Evolutionary conservation across 306 rosid species (phyloP).

Genomic region (Vicia villosa): DNA sequence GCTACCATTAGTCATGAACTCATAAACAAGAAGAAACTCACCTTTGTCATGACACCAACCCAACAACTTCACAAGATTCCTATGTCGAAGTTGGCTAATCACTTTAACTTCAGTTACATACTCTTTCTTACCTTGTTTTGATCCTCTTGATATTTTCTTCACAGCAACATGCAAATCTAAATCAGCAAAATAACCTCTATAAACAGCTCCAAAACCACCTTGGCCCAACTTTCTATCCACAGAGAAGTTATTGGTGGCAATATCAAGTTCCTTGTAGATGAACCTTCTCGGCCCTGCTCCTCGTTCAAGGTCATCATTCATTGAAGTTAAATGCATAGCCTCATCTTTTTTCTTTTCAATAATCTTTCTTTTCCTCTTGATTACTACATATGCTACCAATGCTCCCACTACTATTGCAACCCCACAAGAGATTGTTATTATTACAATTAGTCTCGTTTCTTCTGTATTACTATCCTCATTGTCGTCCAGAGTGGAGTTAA

Average conservation of each 20-base stretch:
- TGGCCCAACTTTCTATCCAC: too few species aligned
- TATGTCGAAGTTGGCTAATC: neutral
- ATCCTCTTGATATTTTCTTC: conserved; percentile 30
- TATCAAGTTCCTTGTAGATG: too few species aligned
- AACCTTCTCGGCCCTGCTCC: too few species aligned
- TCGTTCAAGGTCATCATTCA: too few species aligned
- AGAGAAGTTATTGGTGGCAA: too few species aligned
- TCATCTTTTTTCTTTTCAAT: neutral
- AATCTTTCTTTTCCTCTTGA: neutral
- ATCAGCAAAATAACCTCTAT: conserved; percentile 21
- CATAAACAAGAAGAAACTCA: conserved; percentile 14
- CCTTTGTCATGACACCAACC: conserved; percentile 24
- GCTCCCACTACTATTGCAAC: neutral
- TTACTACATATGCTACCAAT: too few species aligned
- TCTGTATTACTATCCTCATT: neutral
- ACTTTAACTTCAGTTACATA: conserved; percentile 11
- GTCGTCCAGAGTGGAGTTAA: conserved; percentile 39
- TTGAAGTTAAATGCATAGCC: conserved; percentile 32
- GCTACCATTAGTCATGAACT: conserved; percentile 8
- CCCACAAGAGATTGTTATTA: too few species aligned
- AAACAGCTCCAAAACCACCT: too few species aligned
- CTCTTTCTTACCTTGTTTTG: conserved; percentile 38
- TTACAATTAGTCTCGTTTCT: too few species aligned
- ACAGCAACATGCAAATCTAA: too few species aligned
- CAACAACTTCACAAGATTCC: neutral